phyloP scores from a whole-genome alignment of 2,329 filamentous ascomycete species.

The Diaporthe aspalathi region DNA sequence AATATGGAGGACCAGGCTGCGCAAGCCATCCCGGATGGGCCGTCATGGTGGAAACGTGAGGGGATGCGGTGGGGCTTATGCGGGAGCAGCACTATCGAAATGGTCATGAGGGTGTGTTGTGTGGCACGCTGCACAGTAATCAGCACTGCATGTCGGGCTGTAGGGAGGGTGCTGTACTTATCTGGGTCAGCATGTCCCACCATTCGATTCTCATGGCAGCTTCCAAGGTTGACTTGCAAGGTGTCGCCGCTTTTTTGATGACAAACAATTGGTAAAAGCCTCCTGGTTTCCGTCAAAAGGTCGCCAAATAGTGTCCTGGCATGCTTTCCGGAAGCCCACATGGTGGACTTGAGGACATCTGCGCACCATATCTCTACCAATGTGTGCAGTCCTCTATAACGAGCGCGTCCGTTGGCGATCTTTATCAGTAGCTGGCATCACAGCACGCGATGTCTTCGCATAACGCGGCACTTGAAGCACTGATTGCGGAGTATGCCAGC shows the following conservation, averaged over 20 bases:
- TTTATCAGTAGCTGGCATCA: background rate
- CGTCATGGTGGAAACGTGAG: background rate
- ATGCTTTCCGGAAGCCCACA: background rate
- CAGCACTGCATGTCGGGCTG: background rate
- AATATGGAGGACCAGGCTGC: background rate
- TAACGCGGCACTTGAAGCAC: background rate
- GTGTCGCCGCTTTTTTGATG: background rate
- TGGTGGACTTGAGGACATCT: background rate
- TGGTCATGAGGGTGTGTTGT: background rate
- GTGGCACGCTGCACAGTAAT: background rate
- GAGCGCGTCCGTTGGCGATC: background rate
- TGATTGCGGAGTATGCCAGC: background rate
- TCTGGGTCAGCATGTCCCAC: background rate
- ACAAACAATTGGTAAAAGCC: background rate
- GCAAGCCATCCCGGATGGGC: background rate
- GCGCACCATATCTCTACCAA: background rate
- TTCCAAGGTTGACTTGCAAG: background rate
- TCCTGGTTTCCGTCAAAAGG: background rate
- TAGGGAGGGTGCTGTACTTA: background rate
- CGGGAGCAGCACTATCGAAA: background rate
- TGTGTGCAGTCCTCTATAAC: background rate
- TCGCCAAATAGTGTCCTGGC: background rate
- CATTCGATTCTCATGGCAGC: background rate
- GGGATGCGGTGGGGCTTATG: background rate
- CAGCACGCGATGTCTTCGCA: background rate